Percentiles rank a stretch among this genome's conserved stretches.
phyloP scores from a whole-genome alignment of 2,329 filamentous ascomycete species.

The Kalmusia sp. region DNA sequence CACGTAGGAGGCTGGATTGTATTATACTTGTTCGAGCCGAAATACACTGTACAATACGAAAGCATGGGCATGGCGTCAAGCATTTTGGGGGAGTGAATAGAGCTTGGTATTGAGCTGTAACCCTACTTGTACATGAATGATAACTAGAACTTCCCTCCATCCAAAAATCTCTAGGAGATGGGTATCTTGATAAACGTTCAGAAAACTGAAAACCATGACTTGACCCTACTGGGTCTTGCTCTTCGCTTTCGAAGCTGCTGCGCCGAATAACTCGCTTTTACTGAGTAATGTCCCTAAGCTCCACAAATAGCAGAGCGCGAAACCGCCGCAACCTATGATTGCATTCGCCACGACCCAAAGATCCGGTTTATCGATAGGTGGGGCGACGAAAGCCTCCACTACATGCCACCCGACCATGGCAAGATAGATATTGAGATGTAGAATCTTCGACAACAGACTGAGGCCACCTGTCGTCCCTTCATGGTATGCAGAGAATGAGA shows the following conservation, averaged over 20 bases:
- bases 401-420: constrained; percentile 84
- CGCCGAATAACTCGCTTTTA: constrained; percentile 60
- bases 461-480: constrained; percentile 51
- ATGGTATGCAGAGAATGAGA: constrained; percentile 73
- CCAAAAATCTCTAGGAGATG: constrained; percentile 14
- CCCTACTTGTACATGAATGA: constrained; percentile 30
- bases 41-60: constrained; percentile 36
- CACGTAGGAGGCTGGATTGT: constrained; percentile 1
- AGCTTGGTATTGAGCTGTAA: constrained; percentile 16
- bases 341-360: constrained; percentile 94
- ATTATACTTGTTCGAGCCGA: constrained; percentile 6
- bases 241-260: constrained; percentile 26
- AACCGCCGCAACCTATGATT: constrained; percentile 82
- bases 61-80: constrained; percentile 40
- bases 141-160: constrained; percentile 39
- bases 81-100: constrained; percentile 25
- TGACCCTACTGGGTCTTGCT: constrained; percentile 49
- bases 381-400: constrained; percentile 69
- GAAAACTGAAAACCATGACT: constrained; percentile 3
- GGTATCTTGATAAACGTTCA: constrained; percentile 25
- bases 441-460: constrained; percentile 66
- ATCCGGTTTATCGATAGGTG: constrained; percentile 83
- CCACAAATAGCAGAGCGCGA: constrained; percentile 89
- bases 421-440: constrained; percentile 79
- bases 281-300: constrained; percentile 74